phyloP scores from a whole-genome alignment of 495 filamentous ascomycete species.

The Aspergillus sclerotioniger region DNA sequence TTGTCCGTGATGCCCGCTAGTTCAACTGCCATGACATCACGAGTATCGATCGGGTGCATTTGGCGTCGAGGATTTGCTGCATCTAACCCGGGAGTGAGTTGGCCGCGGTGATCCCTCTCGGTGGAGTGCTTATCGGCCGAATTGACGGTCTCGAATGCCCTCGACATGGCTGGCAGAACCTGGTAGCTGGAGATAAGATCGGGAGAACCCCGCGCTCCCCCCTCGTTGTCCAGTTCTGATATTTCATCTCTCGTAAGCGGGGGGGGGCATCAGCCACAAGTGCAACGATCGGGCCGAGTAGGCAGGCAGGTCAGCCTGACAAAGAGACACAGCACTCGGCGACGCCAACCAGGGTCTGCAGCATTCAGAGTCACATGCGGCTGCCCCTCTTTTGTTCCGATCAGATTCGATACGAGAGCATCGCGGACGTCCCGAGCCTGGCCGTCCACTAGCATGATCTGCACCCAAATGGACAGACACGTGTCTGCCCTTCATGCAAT shows the following conservation, averaged over 20 bases:
- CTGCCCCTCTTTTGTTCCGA: background rate
- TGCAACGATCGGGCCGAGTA: background rate
- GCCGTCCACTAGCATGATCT: background rate
- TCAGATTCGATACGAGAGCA: background rate
- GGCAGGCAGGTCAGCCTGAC: background rate
- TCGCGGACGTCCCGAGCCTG: background rate
- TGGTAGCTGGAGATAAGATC: background rate
- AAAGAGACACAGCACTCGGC: background rate
- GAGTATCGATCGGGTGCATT: too few relatives aligned
- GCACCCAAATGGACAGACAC: background rate
- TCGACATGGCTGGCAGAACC: background rate
- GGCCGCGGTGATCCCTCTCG: background rate
- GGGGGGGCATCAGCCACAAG: background rate
- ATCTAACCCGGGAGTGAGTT: too few relatives aligned
- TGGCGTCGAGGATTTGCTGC: too few relatives aligned
- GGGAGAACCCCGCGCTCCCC: background rate
- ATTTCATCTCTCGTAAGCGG: background rate
- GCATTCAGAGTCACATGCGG: background rate
- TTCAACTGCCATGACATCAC: too few relatives aligned
- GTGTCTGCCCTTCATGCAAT: conserved; percentile 3
- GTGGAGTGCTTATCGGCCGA: background rate
- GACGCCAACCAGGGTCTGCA: background rate
- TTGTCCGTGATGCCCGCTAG: too few relatives aligned
- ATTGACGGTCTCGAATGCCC: background rate
- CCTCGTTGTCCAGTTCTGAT: background rate